Conservation (phyloP, 345 rosid species). For the Eucalyptus cloeziana region DNA sequence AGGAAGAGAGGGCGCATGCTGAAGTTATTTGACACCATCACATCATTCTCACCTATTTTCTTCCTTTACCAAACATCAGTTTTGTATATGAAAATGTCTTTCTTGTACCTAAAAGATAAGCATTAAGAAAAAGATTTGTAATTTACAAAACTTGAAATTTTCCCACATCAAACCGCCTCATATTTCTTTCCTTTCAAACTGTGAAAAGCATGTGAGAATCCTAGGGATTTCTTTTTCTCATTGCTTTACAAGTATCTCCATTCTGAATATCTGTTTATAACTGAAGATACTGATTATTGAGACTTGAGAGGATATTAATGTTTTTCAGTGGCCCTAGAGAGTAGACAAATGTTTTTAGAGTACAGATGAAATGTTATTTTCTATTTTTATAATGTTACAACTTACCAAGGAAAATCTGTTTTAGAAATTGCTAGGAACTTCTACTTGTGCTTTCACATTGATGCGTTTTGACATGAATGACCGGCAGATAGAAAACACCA, state of each 20-base stretch:
- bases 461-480: background rate
- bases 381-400: background rate
- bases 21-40: background rate
- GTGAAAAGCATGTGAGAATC: background rate
- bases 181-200: background rate
- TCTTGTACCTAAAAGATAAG: background rate
- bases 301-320: background rate
- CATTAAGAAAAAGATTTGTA: background rate
- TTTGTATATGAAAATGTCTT: background rate
- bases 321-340: background rate
- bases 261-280: background rate
- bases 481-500: background rate
- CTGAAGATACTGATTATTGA: background rate
- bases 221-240: background rate
- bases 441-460: background rate
- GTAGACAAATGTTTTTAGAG: background rate
- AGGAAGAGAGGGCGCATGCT: background rate
- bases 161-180: background rate
- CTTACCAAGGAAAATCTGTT: background rate
- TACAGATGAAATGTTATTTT: background rate
- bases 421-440: background rate
- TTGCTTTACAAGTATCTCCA: background rate
- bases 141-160: background rate
- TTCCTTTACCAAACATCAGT: background rate
- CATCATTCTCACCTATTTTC: background rate